Percentiles rank a stretch among this genome's conserved stretches.
phyloP scores from a whole-genome alignment of 371 early-diverging fungal species.

The Capniomyces stellatus region DNA sequence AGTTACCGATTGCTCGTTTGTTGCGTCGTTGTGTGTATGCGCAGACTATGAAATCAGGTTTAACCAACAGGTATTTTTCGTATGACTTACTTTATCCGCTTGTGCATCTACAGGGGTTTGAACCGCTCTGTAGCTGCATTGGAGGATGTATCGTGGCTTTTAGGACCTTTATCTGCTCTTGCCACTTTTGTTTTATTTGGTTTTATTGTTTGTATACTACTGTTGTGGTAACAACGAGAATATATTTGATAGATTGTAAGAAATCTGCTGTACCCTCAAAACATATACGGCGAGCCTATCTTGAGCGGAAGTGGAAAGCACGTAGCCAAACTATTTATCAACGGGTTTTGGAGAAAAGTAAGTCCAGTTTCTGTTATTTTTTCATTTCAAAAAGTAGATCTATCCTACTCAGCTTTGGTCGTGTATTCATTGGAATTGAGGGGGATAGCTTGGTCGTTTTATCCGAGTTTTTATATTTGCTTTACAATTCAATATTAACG shows the following conservation, averaged over 20 bases:
- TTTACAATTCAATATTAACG: background rate
- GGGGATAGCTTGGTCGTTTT: too few species aligned
- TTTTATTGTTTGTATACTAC: background rate
- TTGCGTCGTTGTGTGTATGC: constrained; percentile 73
- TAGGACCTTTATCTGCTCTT: too few species aligned
- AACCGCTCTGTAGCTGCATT: too few species aligned
- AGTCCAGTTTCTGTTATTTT: constrained; percentile 6
- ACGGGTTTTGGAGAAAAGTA: constrained; percentile 71
- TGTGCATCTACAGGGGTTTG: too few species aligned
- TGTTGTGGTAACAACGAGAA: background rate
- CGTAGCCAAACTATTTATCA: constrained; percentile 58
- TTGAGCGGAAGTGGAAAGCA: constrained; percentile 81
- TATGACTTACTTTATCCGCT: constrained; percentile 68
- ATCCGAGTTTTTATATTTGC: background rate
- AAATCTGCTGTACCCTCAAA: constrained; percentile 53
- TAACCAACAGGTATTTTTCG: constrained; percentile 42
- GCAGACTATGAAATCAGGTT: constrained; percentile 64
- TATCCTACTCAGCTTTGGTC: too few species aligned
- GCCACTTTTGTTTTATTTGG: background rate
- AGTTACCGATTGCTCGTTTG: constrained; percentile 87
- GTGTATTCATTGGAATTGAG: too few species aligned
- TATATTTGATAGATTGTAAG: background rate
- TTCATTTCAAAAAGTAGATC: background rate
- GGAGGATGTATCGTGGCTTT: too few species aligned
- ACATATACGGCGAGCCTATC: constrained; percentile 44